phyloP scores from a whole-genome alignment of 2,329 filamentous ascomycete genomes.

The Mariannaea sp. region DNA sequence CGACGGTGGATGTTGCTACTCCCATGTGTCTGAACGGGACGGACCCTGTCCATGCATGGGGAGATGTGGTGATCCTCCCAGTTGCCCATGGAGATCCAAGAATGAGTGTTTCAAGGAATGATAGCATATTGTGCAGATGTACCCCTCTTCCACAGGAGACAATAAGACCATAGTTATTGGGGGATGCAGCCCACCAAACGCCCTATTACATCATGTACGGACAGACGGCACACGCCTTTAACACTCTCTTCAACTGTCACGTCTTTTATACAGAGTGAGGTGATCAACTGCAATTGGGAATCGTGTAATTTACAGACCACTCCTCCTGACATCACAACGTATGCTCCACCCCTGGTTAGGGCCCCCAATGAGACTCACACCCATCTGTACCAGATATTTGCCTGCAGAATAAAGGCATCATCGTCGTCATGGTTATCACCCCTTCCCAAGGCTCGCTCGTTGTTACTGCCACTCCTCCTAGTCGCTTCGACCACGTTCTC shows the following conservation, averaged over 20 bases:
- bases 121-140: conserved; percentile 16
- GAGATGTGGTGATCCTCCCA: background rate
- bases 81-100: background rate
- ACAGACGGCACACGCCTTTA: too few relatives aligned
- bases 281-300: too few relatives aligned
- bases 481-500: conserved; percentile 26
- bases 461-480: conserved; percentile 20
- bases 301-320: too few relatives aligned
- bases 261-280: too few relatives aligned
- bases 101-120: background rate
- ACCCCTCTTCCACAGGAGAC: conserved; percentile 11
- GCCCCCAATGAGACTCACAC: too few relatives aligned
- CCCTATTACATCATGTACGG: background rate
- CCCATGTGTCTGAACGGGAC: background rate
- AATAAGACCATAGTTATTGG: conserved; percentile 23
- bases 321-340: too few relatives aligned
- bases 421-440: background rate
- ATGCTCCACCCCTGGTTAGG: background rate
- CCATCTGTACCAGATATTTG: too few relatives aligned
- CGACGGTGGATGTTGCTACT: background rate
- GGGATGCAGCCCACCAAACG: conserved; percentile 10
- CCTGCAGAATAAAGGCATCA: too few relatives aligned
- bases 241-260: too few relatives aligned
- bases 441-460: background rate
- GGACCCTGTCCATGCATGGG: too few relatives aligned